Base-by-base conservation (phyloP, 768 basidiomycete species). In the Cyclocybe cylindracea region DNA sequence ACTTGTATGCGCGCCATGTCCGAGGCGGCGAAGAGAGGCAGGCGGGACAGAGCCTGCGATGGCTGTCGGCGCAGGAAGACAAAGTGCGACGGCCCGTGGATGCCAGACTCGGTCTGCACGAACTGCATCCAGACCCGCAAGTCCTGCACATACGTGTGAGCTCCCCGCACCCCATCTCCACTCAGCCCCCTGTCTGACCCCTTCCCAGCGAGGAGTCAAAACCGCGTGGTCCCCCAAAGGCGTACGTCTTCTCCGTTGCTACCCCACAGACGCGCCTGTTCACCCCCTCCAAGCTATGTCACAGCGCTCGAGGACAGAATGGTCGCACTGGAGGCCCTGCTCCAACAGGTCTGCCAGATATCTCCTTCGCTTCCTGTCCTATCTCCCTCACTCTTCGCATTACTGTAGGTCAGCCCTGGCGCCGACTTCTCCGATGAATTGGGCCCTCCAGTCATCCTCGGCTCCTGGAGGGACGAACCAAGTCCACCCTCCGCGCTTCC, bases 221-320 rank as follows among this genome's bases (percentile, higher is more conserved):
- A 56, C 84, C 84, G 51, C 76, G 85, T 48, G 84, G 84, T 0
- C 85, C 85, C 18, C 80, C 85, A 4, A 87, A 87, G 68, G 83
- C 81, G 82, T 87, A 53, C 60, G 84, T 50, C 41, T 32, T 29
- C 36, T 32, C 11, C n/a, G 33, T 38, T 39, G 32, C 44, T 11
- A 45, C 31, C n/a, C 35, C 29, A 33, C 9, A 24, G 48, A 14
- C 18, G n/a, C 2, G 33, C 13, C 24, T 38, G 39, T 18, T 33
- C 14, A 47, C 32, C 24, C 49, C 10, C 43, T 40, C 14, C 41
- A 53, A 85, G 83, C 32, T 85, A 85, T 68, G 70, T 86, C 44
- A 79, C 76, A 7, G 73, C 70, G 43, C 70, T 87, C 34, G 85
- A 87, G 62, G 81, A 85, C 61, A 75, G 74, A 59, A 54, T 85